Percentiles rank a stretch among this genome's conserved stretches.
phyloP scores from a whole-genome alignment of 805 yeast species.

The Candida peoriensis region DNA sequence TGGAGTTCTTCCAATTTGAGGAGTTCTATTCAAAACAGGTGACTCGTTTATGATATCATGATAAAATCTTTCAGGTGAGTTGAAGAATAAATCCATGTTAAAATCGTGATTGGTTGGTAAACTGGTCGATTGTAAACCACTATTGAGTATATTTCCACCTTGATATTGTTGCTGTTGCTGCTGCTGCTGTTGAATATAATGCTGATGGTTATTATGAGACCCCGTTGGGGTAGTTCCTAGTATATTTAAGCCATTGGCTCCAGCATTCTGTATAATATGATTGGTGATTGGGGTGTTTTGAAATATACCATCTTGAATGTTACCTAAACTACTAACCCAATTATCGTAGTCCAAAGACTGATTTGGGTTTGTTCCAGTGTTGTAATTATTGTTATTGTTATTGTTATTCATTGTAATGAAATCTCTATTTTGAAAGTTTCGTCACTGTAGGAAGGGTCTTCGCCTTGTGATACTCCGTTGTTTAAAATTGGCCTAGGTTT shows the following conservation, averaged over 20 bases:
- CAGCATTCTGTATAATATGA: conserved; percentile 16
- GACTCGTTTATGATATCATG: conserved; percentile 24
- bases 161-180: conserved; percentile 1
- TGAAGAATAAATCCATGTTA: conserved; percentile 15
- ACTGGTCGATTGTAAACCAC: too few species aligned
- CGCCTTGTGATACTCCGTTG: too few species aligned
- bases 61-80: conserved; percentile 25
- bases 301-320: conserved; percentile 22
- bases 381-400: conserved; percentile 1
- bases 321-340: conserved; percentile 23
- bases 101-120: conserved; percentile 4
- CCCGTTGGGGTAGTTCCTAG: conserved; percentile 4
- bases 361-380: conserved; percentile 5
- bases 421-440: too few species aligned
- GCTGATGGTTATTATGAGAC: conserved; percentile 5
- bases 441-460: too few species aligned
- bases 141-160: neutral
- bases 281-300: conserved; percentile 23
- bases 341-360: conserved; percentile 23
- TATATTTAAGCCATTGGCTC: conserved; percentile 1
- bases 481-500: too few species aligned
- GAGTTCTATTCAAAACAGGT: conserved; percentile 20
- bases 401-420: neutral
- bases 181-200: conserved; percentile 1
- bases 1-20: conserved; percentile 23